phyloP scores from a whole-genome alignment of 2,329 filamentous ascomycete genomes.

The Magnaporthiopsis rhizophila region DNA sequence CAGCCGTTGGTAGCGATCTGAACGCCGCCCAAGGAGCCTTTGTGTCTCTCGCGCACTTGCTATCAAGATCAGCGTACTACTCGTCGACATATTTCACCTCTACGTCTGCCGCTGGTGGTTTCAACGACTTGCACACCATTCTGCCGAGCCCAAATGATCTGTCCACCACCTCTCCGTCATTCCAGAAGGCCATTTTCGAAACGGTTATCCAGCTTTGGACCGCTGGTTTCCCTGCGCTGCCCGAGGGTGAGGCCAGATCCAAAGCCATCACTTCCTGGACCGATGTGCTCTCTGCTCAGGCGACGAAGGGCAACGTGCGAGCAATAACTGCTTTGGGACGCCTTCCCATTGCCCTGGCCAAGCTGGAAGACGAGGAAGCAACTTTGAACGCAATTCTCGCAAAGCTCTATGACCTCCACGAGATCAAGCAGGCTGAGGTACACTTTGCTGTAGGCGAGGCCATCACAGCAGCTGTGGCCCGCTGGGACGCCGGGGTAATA shows the following conservation, averaged over 20 bases:
- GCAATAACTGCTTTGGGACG: conserved; percentile 76
- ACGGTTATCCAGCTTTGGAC: conserved; percentile 35
- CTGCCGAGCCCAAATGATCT: conserved; percentile 13
- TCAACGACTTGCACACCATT: conserved; percentile 4
- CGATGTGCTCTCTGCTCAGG: conserved; percentile 55
- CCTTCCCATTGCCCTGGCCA: conserved; percentile 54
- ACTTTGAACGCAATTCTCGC: conserved; percentile 43
- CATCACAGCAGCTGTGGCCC: conserved; percentile 65
- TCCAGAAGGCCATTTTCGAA: conserved; percentile 37
- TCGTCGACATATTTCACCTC: neutral
- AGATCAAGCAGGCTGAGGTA: conserved; percentile 76
- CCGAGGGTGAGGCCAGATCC: conserved; percentile 15
- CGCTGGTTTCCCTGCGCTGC: conserved; percentile 29
- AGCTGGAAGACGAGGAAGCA: too few species aligned
- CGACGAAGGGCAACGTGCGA: conserved; percentile 73
- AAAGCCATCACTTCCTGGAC: conserved; percentile 38
- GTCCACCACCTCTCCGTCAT: conserved; percentile 18
- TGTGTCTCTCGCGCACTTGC: conserved; percentile 34
- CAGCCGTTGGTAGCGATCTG: conserved; percentile 33
- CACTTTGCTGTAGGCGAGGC: conserved; percentile 91
- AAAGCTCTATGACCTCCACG: conserved; percentile 68
- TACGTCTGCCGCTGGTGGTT: conserved; percentile 4
- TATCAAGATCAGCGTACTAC: conserved; percentile 38
- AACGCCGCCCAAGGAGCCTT: conserved; percentile 39
- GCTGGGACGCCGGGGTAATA: conserved; percentile 79